Percentiles rank a stretch among this genome's conserved stretches.
phyloP scores from a whole-genome alignment of 805 yeast species.

The Suhomyces tanzawaensis region DNA sequence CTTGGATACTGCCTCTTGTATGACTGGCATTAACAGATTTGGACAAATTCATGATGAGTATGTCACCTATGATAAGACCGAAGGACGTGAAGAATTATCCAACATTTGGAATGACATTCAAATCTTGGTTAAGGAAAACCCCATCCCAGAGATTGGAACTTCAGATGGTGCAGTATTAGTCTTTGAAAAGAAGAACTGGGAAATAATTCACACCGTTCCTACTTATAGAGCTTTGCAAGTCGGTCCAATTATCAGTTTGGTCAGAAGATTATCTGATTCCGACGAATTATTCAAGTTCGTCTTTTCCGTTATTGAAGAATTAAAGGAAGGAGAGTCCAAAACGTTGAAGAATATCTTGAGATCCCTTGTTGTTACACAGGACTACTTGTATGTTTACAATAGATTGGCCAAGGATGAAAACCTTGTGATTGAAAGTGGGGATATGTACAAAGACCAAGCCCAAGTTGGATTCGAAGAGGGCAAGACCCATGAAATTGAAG shows the following conservation, averaged over 20 bases:
- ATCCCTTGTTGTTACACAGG: constrained; percentile 17
- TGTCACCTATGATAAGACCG: constrained; percentile 74
- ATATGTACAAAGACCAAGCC: not conserved
- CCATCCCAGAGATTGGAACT: constrained; percentile 9
- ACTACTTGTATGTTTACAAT: constrained; percentile 30
- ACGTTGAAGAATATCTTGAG: constrained; percentile 14
- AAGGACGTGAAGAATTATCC: constrained; percentile 39
- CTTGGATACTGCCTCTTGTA: constrained; percentile 76
- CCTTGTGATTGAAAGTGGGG: constrained; percentile 7
- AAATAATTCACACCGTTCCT: constrained; percentile 19
- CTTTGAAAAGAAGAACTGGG: constrained; percentile 19
- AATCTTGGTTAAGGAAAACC: constrained; percentile 27
- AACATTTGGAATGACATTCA: constrained; percentile 29
- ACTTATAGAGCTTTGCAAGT: constrained; percentile 19
- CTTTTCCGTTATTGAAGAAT: constrained; percentile 10
- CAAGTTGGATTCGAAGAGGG: not conserved
- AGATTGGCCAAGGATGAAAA: constrained; percentile 17
- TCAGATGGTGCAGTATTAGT: constrained; percentile 7
- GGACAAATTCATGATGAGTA: constrained; percentile 50
- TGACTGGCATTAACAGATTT: constrained; percentile 83
- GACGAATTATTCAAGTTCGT: not conserved
- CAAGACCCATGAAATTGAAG: constrained; percentile 8
- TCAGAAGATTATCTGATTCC: not conserved
- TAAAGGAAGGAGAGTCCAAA: constrained; percentile 6
- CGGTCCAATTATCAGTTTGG: constrained; percentile 12